Evolutionary conservation across 306 rosid species (phyloP).

Genomic region (Quillaja saponaria): DNA sequence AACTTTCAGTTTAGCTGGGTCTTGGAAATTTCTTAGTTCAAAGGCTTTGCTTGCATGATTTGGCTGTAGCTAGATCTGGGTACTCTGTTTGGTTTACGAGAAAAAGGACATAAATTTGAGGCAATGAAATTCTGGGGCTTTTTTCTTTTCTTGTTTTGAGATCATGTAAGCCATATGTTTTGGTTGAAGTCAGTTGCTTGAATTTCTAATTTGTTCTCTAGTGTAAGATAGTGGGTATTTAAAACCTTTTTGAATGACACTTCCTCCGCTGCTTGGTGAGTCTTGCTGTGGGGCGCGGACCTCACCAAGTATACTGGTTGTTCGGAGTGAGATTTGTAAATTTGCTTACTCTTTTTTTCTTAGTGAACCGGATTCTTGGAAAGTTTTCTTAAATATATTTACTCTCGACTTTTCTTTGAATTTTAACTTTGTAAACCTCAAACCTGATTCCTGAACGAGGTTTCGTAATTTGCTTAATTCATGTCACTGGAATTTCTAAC

Average conservation of each 20-base stretch:
- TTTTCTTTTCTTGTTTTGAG: no score
- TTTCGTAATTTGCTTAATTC: no score
- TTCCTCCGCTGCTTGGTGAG: neutral
- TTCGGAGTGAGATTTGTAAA: neutral
- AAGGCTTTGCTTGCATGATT: conserved; percentile 19
- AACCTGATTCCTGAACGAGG: no score
- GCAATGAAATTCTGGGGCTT: neutral
- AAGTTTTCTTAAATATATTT: neutral
- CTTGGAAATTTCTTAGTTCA: neutral
- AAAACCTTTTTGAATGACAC: neutral
- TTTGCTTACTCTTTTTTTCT: neutral
- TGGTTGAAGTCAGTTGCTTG: neutral
- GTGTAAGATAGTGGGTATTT: neutral
- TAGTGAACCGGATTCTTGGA: neutral
- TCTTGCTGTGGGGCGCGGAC: conserved; percentile 1
- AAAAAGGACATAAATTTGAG: neutral
- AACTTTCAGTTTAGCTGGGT: conserved; percentile 3
- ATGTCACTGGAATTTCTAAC: neutral
- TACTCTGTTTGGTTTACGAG: conserved; percentile 1
- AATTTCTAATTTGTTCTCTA: neutral
- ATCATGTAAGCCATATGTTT: no score
- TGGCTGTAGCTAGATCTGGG: conserved; percentile 32
- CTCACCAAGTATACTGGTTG: neutral
- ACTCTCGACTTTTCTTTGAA: no score
- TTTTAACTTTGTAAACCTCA: no score